Conservation (phyloP, 306 rosid genomes). For the Urtica urens region DNA sequence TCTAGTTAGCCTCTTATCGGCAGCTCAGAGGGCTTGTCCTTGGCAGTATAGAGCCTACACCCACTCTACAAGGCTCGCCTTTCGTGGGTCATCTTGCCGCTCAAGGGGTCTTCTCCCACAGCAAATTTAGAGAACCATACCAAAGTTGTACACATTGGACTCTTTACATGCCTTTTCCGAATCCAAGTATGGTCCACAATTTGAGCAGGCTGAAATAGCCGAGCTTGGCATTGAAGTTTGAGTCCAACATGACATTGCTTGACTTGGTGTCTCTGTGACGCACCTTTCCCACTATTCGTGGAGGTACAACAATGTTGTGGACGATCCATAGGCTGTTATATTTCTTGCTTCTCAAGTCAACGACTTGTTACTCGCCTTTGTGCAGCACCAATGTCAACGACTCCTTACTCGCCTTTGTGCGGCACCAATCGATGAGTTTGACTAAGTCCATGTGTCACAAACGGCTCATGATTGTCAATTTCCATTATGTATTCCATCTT, state of each 20-base stretch:
- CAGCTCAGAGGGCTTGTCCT: conserved; percentile 34
- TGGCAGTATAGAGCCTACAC: conserved; percentile 60
- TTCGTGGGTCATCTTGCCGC: conserved; percentile 22
- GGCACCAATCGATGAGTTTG: too few relatives aligned
- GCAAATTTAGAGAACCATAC: conserved; percentile 60
- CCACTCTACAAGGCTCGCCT: conserved; percentile 57
- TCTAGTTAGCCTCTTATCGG: conserved; percentile 24
- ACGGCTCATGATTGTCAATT: too few relatives aligned
- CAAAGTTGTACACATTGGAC: conserved; percentile 61
- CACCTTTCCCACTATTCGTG: conserved; percentile 84
- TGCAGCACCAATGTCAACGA: too few relatives aligned
- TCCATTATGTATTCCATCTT: too few relatives aligned
- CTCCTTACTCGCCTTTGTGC: too few relatives aligned
- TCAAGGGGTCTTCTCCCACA: conserved; percentile 68
- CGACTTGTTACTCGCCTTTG: too few relatives aligned
- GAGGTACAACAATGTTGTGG: conserved; percentile 55
- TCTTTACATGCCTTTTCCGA: conserved; percentile 66
- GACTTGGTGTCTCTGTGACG: conserved; percentile 76
- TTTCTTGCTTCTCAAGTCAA: conserved; percentile 43
- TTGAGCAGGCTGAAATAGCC: conserved; percentile 80
- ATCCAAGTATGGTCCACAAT: conserved; percentile 48
- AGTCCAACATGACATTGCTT: conserved; percentile 62
- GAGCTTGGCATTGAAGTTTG: conserved; percentile 54
- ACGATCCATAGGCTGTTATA: conserved; percentile 49
- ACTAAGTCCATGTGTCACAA: too few relatives aligned